A percentile compares a stretch with the other conserved stretches of the same genome.
Conservation (phyloP, 345 rosid genomes). For the Anastatica hierochuntica region DNA sequence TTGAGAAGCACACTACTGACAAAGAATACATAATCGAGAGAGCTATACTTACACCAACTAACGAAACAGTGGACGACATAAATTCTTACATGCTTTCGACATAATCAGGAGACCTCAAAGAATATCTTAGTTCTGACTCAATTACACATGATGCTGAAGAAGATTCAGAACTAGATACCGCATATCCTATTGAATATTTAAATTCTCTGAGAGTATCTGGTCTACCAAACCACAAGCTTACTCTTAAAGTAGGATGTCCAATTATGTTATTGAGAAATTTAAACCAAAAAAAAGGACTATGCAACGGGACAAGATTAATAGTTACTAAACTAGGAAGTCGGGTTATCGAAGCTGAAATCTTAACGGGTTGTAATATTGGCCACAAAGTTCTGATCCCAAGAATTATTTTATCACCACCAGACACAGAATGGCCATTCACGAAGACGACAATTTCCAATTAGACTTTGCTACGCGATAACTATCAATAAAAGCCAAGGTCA, state of each 20-base stretch:
- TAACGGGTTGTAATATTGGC: not conserved
- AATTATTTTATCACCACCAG: not conserved
- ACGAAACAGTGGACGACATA: not conserved
- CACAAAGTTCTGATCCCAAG: not conserved
- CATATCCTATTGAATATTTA: not conserved
- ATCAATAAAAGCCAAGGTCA: not conserved
- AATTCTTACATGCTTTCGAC: not conserved
- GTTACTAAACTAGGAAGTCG: not conserved
- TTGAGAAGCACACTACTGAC: not conserved
- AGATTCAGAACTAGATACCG: not conserved
- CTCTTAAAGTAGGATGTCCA: not conserved
- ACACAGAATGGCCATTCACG: not conserved
- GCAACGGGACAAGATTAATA: not conserved
- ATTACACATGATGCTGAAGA: not conserved
- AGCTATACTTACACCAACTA: not conserved
- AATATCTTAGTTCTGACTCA: not conserved
- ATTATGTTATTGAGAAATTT: not conserved
- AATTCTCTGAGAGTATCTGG: not conserved
- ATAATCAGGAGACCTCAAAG: not conserved
- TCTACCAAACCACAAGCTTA: not conserved
- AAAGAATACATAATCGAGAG: not conserved
- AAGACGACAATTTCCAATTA: not conserved
- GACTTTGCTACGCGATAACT: not conserved
- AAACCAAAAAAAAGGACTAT: not conserved
- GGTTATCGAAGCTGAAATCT: not conserved